These are phyloP conservation scores for Bryoerythrophyllum caledonicum DNA, from an alignment of 225 moss, liverwort and hornwort genomes.

Conservation along the genomic window DNA sequence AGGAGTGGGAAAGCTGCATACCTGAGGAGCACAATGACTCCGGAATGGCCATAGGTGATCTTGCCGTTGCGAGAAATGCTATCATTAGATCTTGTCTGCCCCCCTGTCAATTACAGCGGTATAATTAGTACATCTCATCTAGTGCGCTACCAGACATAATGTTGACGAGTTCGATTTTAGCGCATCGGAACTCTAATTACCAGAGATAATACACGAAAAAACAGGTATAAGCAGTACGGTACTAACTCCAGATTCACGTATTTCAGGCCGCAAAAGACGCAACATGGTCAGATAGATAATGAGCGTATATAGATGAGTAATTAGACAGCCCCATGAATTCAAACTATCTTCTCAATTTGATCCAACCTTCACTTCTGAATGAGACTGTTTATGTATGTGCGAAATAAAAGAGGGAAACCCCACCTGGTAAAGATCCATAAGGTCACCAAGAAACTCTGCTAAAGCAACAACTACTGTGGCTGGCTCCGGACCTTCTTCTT, in stretches of 20 bases:
- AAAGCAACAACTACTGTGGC: conserved; percentile 63
- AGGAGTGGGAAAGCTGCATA: conserved; percentile 24
- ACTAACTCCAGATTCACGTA: conserved; percentile 11
- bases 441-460: conserved; percentile 85
- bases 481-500: conserved; percentile 81
- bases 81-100: conserved; percentile 66
- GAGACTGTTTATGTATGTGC: background rate
- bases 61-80: conserved; percentile 86
- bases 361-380: background rate
- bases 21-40: conserved; percentile 79
- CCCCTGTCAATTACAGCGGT: conserved; percentile 49
- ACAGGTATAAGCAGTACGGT: background rate
- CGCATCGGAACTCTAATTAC: no score
- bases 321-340: background rate
- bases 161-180: background rate
- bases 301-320: background rate
- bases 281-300: conserved; percentile 1
- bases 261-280: background rate
- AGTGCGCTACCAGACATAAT: conserved; percentile 10
- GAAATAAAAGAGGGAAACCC: conserved; percentile 11
- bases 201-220: background rate
- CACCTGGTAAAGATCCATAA: conserved; percentile 89
- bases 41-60: conserved; percentile 80
- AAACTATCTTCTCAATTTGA: no score
- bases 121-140: no score